phyloP scores from a whole-genome alignment of 257 asterid genomes.

The Mitragyna speciosa region DNA sequence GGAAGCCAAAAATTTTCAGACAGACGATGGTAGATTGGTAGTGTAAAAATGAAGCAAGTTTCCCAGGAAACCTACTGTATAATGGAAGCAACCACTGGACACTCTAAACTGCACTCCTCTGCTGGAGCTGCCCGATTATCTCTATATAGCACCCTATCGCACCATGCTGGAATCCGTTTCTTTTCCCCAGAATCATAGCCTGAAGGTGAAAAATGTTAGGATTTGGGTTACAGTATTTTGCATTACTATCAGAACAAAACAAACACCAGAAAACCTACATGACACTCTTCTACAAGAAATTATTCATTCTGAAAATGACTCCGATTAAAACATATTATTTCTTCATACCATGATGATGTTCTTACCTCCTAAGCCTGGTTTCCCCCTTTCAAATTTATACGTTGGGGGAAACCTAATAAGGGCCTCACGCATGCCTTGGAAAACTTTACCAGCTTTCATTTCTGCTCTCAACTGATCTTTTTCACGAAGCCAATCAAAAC shows the following conservation, averaged over 20 bases:
- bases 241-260: too few species aligned
- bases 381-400: slow-evolving; percentile 89
- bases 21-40: not conserved
- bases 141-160: slow-evolving; percentile 82
- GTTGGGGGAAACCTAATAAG: slow-evolving; percentile 90
- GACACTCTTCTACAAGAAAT: too few species aligned
- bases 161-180: slow-evolving; percentile 98
- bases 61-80: slow-evolving; percentile 52
- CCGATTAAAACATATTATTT: too few species aligned
- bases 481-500: slow-evolving; percentile 98
- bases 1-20: not conserved
- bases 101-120: slow-evolving; percentile 69
- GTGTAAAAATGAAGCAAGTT: slow-evolving; percentile 6
- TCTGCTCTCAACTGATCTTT: slow-evolving; percentile 88
- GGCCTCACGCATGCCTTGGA: slow-evolving; percentile 99
- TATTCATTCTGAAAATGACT: too few species aligned
- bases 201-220: slow-evolving; percentile 14
- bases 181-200: slow-evolving; percentile 99
- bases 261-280: too few species aligned
- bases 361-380: slow-evolving; percentile 93
- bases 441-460: slow-evolving; percentile 89
- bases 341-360: too few species aligned
- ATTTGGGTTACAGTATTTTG: too few species aligned
- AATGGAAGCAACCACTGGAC: slow-evolving; percentile 85
- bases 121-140: slow-evolving; percentile 62